A percentile compares a stretch with the other conserved stretches of the same genome.
These are phyloP conservation scores for Iris pallida DNA, from an alignment of 116 monocot genomes.

Conservation along the genomic window DNA sequence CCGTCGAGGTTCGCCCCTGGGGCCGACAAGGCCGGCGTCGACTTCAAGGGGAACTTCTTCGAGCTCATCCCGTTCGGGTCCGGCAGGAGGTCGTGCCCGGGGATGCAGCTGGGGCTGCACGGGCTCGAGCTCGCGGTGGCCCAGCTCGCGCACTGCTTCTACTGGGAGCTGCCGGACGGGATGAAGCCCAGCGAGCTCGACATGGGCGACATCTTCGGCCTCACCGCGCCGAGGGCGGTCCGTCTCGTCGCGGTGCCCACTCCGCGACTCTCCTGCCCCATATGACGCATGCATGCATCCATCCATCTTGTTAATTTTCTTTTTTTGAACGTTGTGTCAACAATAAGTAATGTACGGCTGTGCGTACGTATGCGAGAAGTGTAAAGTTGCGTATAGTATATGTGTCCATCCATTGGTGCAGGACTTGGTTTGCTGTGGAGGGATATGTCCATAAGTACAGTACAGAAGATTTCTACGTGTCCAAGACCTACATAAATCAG, in stretches of 20 bases:
- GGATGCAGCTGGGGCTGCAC: conserved; percentile 46
- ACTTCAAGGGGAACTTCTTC: conserved; percentile 41
- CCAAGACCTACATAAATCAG: too few relatives aligned
- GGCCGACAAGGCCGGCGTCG: conserved; percentile 12
- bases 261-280: conserved; percentile 15
- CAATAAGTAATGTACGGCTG: too few relatives aligned
- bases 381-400: too few relatives aligned
- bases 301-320: too few relatives aligned
- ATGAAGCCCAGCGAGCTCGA: conserved; percentile 38
- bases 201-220: conserved; percentile 42
- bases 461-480: too few relatives aligned
- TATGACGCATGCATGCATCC: too few relatives aligned
- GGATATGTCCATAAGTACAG: too few relatives aligned
- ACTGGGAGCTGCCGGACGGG: conserved; percentile 37
- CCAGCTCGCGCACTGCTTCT: conserved; percentile 35
- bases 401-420: too few relatives aligned
- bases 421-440: too few relatives aligned
- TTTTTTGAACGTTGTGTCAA: too few relatives aligned
- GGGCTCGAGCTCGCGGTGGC: conserved; percentile 40
- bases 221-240: conserved; percentile 33
- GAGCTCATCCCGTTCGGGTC: conserved; percentile 53
- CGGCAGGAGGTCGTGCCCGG: conserved; percentile 45
- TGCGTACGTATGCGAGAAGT: too few relatives aligned
- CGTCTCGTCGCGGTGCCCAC: conserved; percentile 35
- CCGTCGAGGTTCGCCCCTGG: conserved; percentile 29